Conservation (phyloP, 2,329 filamentous ascomycete genomes). For the Talaromyces sp. region DNA sequence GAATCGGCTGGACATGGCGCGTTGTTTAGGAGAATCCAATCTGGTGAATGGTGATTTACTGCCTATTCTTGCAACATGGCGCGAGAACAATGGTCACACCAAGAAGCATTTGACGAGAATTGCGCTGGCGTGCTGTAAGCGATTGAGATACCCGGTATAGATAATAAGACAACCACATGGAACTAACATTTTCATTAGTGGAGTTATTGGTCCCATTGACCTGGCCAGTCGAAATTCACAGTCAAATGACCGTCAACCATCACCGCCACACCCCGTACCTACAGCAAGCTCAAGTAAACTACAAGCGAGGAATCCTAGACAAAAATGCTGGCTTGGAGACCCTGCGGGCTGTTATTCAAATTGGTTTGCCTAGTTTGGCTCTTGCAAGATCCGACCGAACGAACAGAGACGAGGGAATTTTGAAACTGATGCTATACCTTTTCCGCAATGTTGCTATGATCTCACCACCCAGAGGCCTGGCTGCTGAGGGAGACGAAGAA, state of each 20-base stretch:
- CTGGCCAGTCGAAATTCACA: constrained; percentile 81
- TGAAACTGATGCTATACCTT: constrained; percentile 84
- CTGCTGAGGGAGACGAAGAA: constrained; percentile 80
- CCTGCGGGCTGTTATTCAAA: constrained; percentile 72
- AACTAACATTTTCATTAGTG: constrained; percentile 41
- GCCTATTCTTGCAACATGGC: constrained; percentile 80
- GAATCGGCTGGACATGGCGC: constrained; percentile 89
- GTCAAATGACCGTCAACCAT: constrained; percentile 86
- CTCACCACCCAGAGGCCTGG: constrained; percentile 63
- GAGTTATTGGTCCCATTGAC: constrained; percentile 90
- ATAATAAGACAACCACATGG: not conserved
- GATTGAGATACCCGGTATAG: not conserved
- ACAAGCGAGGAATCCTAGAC: constrained; percentile 84
- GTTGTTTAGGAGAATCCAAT: constrained; percentile 87
- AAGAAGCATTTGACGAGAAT: constrained; percentile 73
- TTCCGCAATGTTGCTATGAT: constrained; percentile 87
- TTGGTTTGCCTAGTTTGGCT: constrained; percentile 82
- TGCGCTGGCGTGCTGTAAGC: constrained; percentile 67
- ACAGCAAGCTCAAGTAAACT: constrained; percentile 78
- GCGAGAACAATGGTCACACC: constrained; percentile 61
- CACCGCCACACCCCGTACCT: constrained; percentile 87
- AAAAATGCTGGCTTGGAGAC: constrained; percentile 67
- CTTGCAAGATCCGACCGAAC: constrained; percentile 69
- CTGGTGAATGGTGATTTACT: constrained; percentile 85
- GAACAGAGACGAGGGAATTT: constrained; percentile 80